Evolutionary conservation across 768 basidiomycete genomes (phyloP).

Genomic region (Thelephora aurantiotincta): DNA sequence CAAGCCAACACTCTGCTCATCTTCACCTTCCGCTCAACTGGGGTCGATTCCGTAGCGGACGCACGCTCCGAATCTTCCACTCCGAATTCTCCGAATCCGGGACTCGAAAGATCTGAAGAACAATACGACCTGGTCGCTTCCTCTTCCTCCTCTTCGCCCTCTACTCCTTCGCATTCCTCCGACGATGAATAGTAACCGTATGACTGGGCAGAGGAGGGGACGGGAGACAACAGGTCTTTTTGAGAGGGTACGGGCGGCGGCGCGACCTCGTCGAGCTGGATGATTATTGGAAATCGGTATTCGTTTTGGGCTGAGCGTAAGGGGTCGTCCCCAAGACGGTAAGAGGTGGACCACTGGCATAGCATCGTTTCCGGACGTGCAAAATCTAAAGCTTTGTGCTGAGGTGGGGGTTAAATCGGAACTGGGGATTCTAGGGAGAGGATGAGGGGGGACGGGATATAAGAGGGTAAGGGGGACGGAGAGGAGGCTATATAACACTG

Average conservation of each 20-base stretch:
- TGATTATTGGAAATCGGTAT: constrained; percentile 45
- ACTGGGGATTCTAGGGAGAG: constrained; percentile 6
- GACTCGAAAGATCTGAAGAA: constrained; percentile 34
- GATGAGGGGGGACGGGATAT: no score
- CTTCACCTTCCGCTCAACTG: constrained; percentile 16
- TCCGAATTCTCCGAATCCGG: no score
- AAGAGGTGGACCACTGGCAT: constrained; percentile 21
- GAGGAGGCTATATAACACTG: not conserved
- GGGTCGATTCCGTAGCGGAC: not conserved
- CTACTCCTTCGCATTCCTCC: constrained; percentile 18
- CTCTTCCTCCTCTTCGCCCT: constrained; percentile 24
- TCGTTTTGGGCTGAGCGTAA: constrained; percentile 28
- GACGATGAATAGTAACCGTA: constrained; percentile 27
- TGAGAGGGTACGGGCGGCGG: constrained; percentile 28
- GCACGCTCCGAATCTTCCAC: no score
- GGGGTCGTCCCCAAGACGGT: constrained; percentile 2
- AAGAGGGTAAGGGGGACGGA: not conserved
- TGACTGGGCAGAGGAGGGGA: constrained; percentile 21
- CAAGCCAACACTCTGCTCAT: constrained; percentile 61
- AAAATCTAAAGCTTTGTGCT: constrained; percentile 5
- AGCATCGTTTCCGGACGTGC: constrained; percentile 15
- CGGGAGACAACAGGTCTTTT: constrained; percentile 24
- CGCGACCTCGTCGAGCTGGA: constrained; percentile 57
- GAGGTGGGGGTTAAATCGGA: constrained; percentile 6
- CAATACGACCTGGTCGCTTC: constrained; percentile 51